Evolutionary conservation across 2,329 filamentous ascomycete species (phyloP), one percentile per base, ranked within the genome.

Genomic region (Penicillium capsulatum): DNA sequence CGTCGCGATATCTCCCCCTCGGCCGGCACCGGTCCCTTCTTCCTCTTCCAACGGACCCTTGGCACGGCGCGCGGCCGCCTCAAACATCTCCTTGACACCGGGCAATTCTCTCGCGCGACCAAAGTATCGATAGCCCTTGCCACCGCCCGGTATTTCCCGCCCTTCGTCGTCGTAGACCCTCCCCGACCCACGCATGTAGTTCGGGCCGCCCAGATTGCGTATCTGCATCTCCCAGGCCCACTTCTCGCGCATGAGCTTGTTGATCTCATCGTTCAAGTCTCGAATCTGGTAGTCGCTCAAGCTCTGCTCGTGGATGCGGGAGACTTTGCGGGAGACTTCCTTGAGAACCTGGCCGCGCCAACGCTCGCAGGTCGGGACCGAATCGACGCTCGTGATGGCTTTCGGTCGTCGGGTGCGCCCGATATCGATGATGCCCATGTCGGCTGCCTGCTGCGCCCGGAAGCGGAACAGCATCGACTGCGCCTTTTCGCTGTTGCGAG

Each of bases 391-490:
- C 31, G 88, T 94, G 65, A 97, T 96, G 50, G 84, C 79, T 68
- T 91, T 94, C 36, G 92, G 92, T 2, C 92, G 88, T 8, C 90
- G 86, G 7, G 88, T 84, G 47, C 90, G 86, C 43, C 88, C 86
- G 17, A 85, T 85, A 73, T 97, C 91, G 69, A 98, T 86, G 67
- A 97, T 96, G 61, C 91, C 91, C 33, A 96, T 79, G 70, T 96
- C 90, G 50, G 89, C 88, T 52, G 91, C 91, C 79, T 97, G 92
- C 57, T 91, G 86, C 61, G 94, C 92, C 66, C 92, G 88, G 76
- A 98, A 98, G 76, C 92, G 91, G 74, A 96, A 98, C 68, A 98
- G 91, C 91, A 98, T 98, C 33, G 90, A 96, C 75, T 98, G 92
- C 60, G 92, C 91, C 69, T 97, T 98, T 77, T 97, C 91, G 31